Evolutionary conservation across 2,329 filamentous ascomycete genomes (phyloP).

Genomic region (Chaetomiaceae sp.): DNA sequence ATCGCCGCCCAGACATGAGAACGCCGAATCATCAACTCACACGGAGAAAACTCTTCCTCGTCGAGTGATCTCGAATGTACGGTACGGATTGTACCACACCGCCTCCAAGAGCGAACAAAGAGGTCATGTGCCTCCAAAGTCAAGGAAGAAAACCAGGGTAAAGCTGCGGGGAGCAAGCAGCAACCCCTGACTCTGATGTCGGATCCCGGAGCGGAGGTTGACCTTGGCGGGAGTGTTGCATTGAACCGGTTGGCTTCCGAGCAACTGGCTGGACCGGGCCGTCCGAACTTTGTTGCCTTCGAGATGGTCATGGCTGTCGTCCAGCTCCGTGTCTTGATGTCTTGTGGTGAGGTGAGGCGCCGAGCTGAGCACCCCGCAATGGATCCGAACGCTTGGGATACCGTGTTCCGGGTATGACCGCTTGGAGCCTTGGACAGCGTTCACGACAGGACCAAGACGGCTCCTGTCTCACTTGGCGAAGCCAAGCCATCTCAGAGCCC

Average conservation of each 20-base stretch:
- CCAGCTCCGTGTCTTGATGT: too few species aligned
- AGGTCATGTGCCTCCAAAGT: conserved; percentile 16
- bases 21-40: conserved; percentile 11
- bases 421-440: background rate
- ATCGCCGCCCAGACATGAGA: background rate
- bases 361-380: background rate
- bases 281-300: too few species aligned
- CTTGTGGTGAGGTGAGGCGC: background rate
- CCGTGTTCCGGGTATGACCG: background rate
- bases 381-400: background rate
- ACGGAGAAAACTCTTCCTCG: conserved; percentile 10
- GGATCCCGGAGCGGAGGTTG: too few species aligned
- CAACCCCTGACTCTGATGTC: too few species aligned
- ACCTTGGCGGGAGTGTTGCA: too few species aligned
- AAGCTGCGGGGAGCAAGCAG: background rate
- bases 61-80: background rate
- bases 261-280: too few species aligned
- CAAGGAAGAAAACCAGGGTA: background rate
- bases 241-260: too few species aligned
- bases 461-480: conserved; percentile 8
- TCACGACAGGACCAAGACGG: conserved; percentile 12
- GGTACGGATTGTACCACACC: conserved; percentile 5
- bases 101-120: background rate
- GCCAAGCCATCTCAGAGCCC: conserved; percentile 6
- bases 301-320: too few species aligned